phyloP scores from a whole-genome alignment of 495 filamentous ascomycete species.

The Aspergillus cristatus region DNA sequence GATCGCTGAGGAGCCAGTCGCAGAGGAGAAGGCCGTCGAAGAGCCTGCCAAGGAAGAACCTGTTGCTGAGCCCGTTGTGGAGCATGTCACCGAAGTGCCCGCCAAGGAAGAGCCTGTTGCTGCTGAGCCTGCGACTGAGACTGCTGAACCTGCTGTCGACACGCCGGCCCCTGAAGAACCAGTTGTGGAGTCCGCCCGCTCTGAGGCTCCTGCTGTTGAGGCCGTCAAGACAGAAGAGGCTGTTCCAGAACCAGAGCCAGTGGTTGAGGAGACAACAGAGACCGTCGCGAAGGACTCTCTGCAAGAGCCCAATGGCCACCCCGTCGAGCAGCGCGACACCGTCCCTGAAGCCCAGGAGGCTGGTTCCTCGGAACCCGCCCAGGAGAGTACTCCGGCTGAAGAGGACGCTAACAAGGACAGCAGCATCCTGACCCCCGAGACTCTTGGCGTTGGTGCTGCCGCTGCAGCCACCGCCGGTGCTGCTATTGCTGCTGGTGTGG shows the following conservation, averaged over 20 bases:
- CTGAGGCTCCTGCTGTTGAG: background rate
- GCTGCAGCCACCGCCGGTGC: slow-evolving; percentile 16
- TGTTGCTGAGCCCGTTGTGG: background rate
- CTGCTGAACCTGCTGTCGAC: slow-evolving; percentile 1
- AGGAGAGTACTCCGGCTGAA: slow-evolving; percentile 7
- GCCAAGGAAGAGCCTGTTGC: slow-evolving; percentile 1
- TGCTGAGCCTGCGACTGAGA: slow-evolving; percentile 7
- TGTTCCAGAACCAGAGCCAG: background rate
- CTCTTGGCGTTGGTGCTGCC: slow-evolving; percentile 20
- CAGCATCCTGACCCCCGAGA: slow-evolving; percentile 12
- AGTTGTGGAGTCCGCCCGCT: background rate
- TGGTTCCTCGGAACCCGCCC: background rate
- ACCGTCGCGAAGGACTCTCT: background rate
- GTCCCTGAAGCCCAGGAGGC: slow-evolving; percentile 1
- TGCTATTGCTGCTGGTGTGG: slow-evolving; percentile 7
- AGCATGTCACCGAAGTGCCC: background rate
- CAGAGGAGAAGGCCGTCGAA: slow-evolving; percentile 3
- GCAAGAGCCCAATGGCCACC: background rate
- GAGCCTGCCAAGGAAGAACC: background rate
- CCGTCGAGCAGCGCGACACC: background rate
- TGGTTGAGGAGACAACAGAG: slow-evolving; percentile 3
- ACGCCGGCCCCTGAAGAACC: background rate
- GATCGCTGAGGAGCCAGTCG: slow-evolving; percentile 2
- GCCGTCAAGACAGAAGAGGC: background rate
- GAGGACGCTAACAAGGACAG: slow-evolving; percentile 13